Percentiles rank a stretch among this genome's conserved stretches.
Evolutionary conservation across 352 stramenopile species (phyloP).

Genomic region (Elongisporangium undulatum): DNA sequence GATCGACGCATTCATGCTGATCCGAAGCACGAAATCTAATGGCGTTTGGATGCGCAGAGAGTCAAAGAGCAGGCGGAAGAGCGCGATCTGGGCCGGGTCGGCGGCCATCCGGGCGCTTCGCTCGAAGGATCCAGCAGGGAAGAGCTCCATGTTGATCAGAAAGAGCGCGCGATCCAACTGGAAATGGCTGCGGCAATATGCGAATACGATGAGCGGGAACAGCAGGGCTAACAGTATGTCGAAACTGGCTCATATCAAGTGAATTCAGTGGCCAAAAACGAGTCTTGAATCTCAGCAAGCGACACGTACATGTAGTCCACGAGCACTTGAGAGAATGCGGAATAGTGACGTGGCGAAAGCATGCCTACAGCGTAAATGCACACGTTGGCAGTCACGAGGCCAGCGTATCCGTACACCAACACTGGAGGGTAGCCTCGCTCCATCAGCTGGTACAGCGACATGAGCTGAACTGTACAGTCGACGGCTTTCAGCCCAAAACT

Average conservation of each 20-base stretch:
- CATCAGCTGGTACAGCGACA: constrained; percentile 21
- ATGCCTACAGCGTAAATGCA: constrained; percentile 18
- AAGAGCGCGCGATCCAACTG: constrained; percentile 20
- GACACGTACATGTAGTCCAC: constrained; percentile 22
- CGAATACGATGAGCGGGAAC: constrained; percentile 18
- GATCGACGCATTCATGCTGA: constrained; percentile 33
- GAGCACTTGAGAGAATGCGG: constrained; percentile 26
- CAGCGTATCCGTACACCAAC: constrained; percentile 14
- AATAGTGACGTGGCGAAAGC: constrained; percentile 7
- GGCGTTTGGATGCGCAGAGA: constrained; percentile 24
- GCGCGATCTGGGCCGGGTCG: constrained; percentile 18
- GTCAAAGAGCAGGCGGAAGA: constrained; percentile 25
- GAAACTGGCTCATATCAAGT: constrained; percentile 9
- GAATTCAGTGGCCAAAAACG: neutral
- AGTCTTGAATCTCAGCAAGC: neutral
- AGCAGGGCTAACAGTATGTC: constrained; percentile 24
- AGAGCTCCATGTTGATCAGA: constrained; percentile 17
- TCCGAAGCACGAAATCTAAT: constrained; percentile 21
- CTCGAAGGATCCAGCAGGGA: constrained; percentile 26
- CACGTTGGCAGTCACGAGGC: constrained; percentile 18
- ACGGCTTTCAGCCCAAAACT: constrained; percentile 27
- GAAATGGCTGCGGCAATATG: constrained; percentile 20
- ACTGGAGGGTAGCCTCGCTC: constrained; percentile 20
- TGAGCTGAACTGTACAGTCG: constrained; percentile 21
- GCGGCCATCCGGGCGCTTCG: constrained; percentile 19